Evolutionary conservation across 495 filamentous ascomycete genomes (phyloP), one percentile per base, ranked within the genome.

Genomic region (Neurospora sp.): DNA sequence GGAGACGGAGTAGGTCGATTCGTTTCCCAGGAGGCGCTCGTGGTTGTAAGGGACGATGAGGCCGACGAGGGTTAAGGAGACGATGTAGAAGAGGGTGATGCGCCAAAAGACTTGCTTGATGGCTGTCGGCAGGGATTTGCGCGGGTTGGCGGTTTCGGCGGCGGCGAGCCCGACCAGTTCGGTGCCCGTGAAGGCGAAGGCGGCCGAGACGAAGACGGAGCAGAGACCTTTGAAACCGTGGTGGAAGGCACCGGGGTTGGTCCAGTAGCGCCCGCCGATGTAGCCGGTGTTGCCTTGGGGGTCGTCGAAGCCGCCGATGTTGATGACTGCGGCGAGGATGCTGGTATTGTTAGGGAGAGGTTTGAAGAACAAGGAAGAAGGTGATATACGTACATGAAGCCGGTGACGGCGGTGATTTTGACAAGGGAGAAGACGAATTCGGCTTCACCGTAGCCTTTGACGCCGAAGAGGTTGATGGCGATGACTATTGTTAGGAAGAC

Each of bases 71-170:
- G 87, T 88, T 4, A 95, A 86, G 4, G 91, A 90, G 70, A 93
- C 89, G 39, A 95, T 83, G 81, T 96, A 96, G 82, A 96, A 95
- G 75, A 97, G 86, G 18, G 89, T 89, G 81, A 97, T 97, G 78
- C 94, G 91, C 94, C 94, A 97, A 82, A 97, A 97, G 42, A 97
- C 94, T 81, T 97, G 94, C 80, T 96, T 96, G 77, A 94, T 89
- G 59, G 94, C 94, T 0, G 90, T 92, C 0, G 94, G 94, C 7
- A 97, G 87, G 16, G 92, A 92, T 78, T 95, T 96, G 74, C 93
- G 89, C 11, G 94, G 94, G 79, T 96, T 96, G 5, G 88, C 89
- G 3, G 93, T 94, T 79, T 97, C 94, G 46, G 94, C 94, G 46
- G 93, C 93, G 38, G 94, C 93, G 41, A 97, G 87, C 71, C 94